A percentile compares a stretch with the other conserved stretches of the same genome.
Conservation (phyloP, 2,329 filamentous ascomycete genomes). For the Penicillium palitans region DNA sequence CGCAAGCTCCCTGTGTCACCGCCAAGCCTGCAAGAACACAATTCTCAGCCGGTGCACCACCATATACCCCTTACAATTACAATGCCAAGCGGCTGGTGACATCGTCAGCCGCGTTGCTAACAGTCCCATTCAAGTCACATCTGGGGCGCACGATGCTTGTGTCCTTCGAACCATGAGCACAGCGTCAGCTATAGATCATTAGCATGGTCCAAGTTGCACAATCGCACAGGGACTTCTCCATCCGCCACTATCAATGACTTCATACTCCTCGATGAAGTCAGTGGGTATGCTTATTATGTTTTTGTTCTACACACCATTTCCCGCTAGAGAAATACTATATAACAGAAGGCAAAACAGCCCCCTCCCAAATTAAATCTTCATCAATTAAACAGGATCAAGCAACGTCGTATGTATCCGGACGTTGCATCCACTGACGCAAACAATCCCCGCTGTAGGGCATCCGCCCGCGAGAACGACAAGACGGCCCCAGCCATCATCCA, state of each 20-base stretch:
- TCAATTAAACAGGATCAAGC: background rate
- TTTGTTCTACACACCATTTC: background rate
- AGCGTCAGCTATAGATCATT: background rate
- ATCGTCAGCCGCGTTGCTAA: background rate
- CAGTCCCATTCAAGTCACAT: background rate
- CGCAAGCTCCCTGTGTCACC: constrained; percentile 7
- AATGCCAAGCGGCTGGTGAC: background rate
- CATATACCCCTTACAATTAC: background rate
- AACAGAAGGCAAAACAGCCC: background rate
- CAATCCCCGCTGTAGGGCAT: background rate
- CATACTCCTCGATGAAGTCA: background rate
- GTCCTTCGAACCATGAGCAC: background rate
- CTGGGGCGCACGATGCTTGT: background rate
- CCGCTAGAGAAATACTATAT: background rate
- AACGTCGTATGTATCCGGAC: background rate
- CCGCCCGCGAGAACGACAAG: background rate
- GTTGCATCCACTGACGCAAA: background rate
- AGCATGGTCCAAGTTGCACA: background rate
- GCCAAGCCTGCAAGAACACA: background rate
- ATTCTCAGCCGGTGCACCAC: background rate
- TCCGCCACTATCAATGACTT: background rate
- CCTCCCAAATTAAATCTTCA: background rate
- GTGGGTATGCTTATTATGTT: background rate
- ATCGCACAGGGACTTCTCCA: background rate
- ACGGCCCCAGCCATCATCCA: constrained; percentile 1